Base-by-base conservation (phyloP, 2,329 filamentous ascomycete species). In the Periconia macrospinosa region DNA sequence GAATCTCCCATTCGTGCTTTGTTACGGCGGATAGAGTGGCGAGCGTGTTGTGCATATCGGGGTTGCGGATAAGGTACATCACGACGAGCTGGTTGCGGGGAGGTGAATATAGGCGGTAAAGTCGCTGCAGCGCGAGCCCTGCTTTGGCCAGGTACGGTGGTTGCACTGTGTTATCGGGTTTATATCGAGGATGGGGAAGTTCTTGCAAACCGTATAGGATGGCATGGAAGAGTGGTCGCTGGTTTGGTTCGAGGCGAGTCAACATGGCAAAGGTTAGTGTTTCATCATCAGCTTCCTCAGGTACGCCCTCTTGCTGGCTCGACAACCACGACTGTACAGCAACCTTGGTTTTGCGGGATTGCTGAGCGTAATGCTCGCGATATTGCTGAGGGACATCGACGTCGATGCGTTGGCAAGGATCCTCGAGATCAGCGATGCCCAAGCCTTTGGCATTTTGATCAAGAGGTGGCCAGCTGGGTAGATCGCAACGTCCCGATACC, bases 311-410 rank as follows among this genome's bases (percentile, higher is more conserved):
- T 30, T 87, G 87, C 63, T 93, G 93, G 55, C 85, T 88, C 35
- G 84, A 87, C 57, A 97, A 84, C 93, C 93, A 97, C 65, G 84
- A 89, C 72, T 97, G 91, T 1, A 97, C 93, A 0, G 89, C 89
- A n/a, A 87, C 85, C 67, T 92, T 90, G 17, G 93, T 95, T 77
- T 96, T 96, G 72, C 92, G 91, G 7, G 91, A 92, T 72, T 97
- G 92, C 40, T 90, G 87, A 47, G 96, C 85, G 70, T 96, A 97
- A 70, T 97, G 92, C 49, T 94, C 92, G 44, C 91, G 85, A 68
- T 93, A 96, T 71, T 97, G 91, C 59, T 96, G 92, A 0, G 92
- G 92, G 11, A 97, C 91, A 71, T 97, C 93, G 7, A 94, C 91
- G 64, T 97, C 93, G 54, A 97, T 85, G 73, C 95, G 90, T 79